Conservation (phyloP, 345 rosid species). For the Hypericum androsaemum region DNA sequence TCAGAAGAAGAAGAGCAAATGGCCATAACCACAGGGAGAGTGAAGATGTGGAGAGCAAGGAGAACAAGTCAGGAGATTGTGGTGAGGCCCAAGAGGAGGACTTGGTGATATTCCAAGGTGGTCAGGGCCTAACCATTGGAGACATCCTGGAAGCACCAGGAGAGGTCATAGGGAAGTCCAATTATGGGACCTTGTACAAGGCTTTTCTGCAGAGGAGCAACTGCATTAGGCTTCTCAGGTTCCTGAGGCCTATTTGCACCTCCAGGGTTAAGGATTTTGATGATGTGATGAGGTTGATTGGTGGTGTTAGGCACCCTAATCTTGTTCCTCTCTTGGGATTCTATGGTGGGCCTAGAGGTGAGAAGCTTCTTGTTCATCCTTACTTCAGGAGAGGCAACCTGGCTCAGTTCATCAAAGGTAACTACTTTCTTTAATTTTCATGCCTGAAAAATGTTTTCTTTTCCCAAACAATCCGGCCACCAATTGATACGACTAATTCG, state of each 20-base stretch:
- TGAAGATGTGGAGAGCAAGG: conserved; percentile 30
- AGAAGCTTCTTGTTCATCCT: too few species aligned
- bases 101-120: conserved; percentile 53
- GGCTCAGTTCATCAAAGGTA: too few species aligned
- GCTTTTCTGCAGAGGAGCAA: conserved; percentile 54
- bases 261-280: conserved; percentile 37
- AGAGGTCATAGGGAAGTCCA: conserved; percentile 87
- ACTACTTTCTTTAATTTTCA: too few species aligned
- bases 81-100: conserved; percentile 27
- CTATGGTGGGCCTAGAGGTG: conserved; percentile 71
- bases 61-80: conserved; percentile 15
- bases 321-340: conserved; percentile 85
- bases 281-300: conserved; percentile 44
- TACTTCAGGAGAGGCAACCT: too few species aligned
- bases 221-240: conserved; percentile 57
- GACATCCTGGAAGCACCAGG: conserved; percentile 96
- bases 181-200: conserved; percentile 75
- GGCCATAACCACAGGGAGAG: background rate
- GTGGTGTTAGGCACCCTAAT: conserved; percentile 57
- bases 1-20: conserved; percentile 15
- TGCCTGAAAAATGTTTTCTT: too few species aligned
- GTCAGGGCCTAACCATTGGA: conserved; percentile 53
- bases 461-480: too few species aligned
- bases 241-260: conserved; percentile 67
- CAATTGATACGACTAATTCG: too few species aligned